Evolutionary conservation across 257 asterid species (phyloP).

Genomic region (Thymus mandschuricus): DNA sequence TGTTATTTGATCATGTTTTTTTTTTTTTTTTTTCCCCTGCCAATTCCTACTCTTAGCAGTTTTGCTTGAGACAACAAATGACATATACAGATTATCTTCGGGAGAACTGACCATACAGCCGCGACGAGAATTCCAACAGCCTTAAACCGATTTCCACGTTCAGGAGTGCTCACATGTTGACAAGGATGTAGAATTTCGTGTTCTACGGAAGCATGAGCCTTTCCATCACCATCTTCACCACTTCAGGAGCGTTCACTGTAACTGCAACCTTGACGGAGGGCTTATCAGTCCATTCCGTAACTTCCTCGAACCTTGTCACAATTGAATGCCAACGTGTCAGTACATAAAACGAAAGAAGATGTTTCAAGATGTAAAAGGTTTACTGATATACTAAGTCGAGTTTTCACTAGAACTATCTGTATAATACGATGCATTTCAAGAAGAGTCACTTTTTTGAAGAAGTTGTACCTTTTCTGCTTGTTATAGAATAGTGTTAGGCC

Average conservation of each 20-base stretch:
- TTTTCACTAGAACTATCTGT: too few relatives aligned
- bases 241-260: constrained; percentile 83
- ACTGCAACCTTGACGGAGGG: constrained; percentile 94
- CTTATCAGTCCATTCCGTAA: constrained; percentile 79
- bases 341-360: background rate
- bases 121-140: too few relatives aligned
- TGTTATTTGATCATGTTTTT: background rate
- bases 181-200: background rate
- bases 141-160: background rate
- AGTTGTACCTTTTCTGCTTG: constrained; percentile 77
- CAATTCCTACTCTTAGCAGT: background rate
- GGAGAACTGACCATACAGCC: too few relatives aligned
- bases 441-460: constrained; percentile 6
- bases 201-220: constrained; percentile 67
- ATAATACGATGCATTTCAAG: background rate
- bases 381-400: background rate
- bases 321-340: constrained; percentile 19
- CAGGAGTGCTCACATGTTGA: background rate
- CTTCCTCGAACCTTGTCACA: constrained; percentile 66
- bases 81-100: background rate
- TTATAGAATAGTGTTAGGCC: constrained; percentile 87
- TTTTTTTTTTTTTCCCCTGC: too few relatives aligned
- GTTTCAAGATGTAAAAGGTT: background rate
- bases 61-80: constrained; percentile 7
- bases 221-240: constrained; percentile 80